Evolutionary conservation across 2,329 filamentous ascomycete species (phyloP).

Genomic region (Neofusicoccum umdonicola): DNA sequence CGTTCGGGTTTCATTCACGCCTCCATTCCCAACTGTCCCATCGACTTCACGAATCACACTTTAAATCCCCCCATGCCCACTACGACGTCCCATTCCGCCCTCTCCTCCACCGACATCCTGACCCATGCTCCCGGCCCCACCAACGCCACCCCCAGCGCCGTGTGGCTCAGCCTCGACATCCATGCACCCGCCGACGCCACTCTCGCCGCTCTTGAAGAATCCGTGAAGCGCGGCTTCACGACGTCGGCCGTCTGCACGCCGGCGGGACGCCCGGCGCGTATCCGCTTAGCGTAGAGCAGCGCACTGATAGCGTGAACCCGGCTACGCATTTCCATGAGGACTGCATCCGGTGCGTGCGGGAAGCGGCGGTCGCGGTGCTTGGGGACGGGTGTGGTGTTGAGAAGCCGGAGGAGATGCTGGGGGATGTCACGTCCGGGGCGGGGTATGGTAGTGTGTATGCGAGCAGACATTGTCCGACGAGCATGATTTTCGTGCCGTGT

Average conservation of each 20-base stretch:
- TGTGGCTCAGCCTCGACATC: conserved; percentile 68
- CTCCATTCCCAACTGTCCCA: no score
- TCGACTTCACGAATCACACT: no score
- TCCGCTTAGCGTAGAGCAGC: conserved; percentile 8
- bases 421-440: no score
- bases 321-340: no score
- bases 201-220: conserved; percentile 58
- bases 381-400: no score
- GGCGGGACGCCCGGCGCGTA: conserved; percentile 35
- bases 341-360: no score
- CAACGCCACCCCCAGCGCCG: conserved; percentile 69
- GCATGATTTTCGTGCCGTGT: no score
- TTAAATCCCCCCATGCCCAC: conserved; percentile 29
- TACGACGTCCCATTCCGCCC: conserved; percentile 57
- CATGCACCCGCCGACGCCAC: conserved; percentile 57
- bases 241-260: conserved; percentile 44
- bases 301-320: neutral
- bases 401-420: no score
- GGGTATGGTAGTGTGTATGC: no score
- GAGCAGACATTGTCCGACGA: no score
- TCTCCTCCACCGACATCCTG: conserved; percentile 70
- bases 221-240: conserved; percentile 59
- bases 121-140: conserved; percentile 65
- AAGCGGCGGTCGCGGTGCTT: no score
- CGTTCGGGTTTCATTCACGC: no score